These are phyloP conservation scores for Kwoniella pini DNA, from an alignment of 768 basidiomycete genomes.

Conservation along the genomic window DNA sequence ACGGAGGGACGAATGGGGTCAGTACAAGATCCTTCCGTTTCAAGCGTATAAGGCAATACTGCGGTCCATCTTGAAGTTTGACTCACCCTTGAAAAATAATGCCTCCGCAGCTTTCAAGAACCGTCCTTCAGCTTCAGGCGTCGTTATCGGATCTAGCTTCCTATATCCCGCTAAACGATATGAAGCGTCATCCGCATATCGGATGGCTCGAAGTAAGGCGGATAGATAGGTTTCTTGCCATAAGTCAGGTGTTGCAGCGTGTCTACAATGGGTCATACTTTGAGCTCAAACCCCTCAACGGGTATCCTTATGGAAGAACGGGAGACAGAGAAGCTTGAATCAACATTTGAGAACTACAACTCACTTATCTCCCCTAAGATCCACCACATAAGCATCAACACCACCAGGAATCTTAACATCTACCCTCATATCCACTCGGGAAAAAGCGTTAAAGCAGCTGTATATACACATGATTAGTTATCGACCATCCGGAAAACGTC, in stretches of 20 bases:
- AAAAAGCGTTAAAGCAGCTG: conserved; percentile 98
- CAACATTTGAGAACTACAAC: no score
- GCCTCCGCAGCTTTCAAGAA: conserved; percentile 89
- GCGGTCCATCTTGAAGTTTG: neutral
- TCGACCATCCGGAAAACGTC: no score
- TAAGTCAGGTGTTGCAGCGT: conserved; percentile 84
- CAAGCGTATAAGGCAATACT: no score
- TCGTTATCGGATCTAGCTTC: conserved; percentile 91
- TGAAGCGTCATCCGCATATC: conserved; percentile 93
- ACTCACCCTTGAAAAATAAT: conserved; percentile 77
- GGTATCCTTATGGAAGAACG: no score
- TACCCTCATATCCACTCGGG: conserved; percentile 90
- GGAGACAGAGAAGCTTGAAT: no score
- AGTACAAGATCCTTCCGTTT: no score
- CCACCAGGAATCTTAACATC: conserved; percentile 99
- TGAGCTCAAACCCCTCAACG: neutral
- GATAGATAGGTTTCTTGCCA: conserved; percentile 99
- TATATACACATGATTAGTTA: no score
- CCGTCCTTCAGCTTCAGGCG: conserved; percentile 79
- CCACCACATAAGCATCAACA: conserved; percentile 89
- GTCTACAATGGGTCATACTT: conserved; percentile 58
- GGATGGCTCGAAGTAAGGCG: conserved; percentile 81
- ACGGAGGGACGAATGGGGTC: neutral
- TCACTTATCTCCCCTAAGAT: conserved; percentile 89
- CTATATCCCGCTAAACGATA: conserved; percentile 91